Conservation (phyloP, 495 filamentous ascomycete genomes). For the Barbatosphaeria neglecta region DNA sequence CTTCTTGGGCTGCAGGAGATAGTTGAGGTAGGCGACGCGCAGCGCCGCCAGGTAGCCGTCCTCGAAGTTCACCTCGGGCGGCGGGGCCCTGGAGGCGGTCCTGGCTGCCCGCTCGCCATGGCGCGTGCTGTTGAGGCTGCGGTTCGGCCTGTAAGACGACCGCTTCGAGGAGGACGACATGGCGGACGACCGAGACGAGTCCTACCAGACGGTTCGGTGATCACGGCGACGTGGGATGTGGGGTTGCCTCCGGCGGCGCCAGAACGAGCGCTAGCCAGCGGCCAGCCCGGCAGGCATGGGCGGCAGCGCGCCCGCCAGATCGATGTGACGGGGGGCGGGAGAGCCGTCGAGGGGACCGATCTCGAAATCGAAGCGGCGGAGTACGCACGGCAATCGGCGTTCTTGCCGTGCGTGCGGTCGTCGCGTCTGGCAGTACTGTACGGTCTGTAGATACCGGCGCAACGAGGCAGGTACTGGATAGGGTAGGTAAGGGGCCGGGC, state of each 20-base stretch:
- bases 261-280: no score
- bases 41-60: conserved; percentile 86
- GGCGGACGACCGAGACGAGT: conserved; percentile 1
- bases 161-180: conserved; percentile 30
- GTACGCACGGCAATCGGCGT: no score
- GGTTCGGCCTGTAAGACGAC: conserved; percentile 7
- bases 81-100: conserved; percentile 26
- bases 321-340: no score
- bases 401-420: no score
- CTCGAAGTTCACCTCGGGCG: conserved; percentile 38
- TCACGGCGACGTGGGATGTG: neutral
- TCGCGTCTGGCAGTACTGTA: no score
- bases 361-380: no score
- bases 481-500: no score
- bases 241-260: neutral
- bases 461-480: no score
- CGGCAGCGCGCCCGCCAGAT: no score
- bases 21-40: conserved; percentile 81
- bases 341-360: no score
- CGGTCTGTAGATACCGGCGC: no score
- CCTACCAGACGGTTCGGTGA: neutral
- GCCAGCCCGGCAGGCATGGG: no score
- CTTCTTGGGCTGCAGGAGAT: conserved; percentile 82
- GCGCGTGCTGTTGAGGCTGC: conserved; percentile 33
- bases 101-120: conserved; percentile 12